These are phyloP conservation scores for Colletotrichum sp. DNA, from an alignment of 2,329 filamentous ascomycete genomes.

Conservation along the genomic window DNA sequence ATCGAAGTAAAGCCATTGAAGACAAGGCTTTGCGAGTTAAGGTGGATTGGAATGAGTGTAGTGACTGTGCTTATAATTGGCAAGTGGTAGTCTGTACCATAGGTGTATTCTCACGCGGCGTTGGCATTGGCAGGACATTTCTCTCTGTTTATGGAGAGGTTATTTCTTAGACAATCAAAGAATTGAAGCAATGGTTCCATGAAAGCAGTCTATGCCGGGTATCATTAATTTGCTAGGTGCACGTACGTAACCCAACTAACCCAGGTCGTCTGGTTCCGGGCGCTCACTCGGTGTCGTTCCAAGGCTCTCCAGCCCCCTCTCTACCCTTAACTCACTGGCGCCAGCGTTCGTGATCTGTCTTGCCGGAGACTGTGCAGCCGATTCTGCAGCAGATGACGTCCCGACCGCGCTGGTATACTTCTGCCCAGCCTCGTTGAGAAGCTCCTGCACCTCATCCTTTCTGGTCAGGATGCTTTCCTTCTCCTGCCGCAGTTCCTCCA, in stretches of 20 bases:
- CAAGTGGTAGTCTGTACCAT: conserved; percentile 29
- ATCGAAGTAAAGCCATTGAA: conserved; percentile 54
- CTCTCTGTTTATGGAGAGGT: conserved; percentile 23
- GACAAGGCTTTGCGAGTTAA: background rate
- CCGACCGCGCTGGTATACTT: conserved; percentile 54
- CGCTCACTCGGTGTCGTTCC: conserved; percentile 45
- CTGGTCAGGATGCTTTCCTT: conserved; percentile 69
- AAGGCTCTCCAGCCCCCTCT: conserved; percentile 51
- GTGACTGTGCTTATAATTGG: conserved; percentile 20
- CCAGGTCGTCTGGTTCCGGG: conserved; percentile 29
- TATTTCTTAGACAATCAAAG: conserved; percentile 23
- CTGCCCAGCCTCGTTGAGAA: conserved; percentile 81
- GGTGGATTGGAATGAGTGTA: conserved; percentile 1
- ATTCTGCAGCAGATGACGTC: background rate
- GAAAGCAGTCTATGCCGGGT: conserved; percentile 11
- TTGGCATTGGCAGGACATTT: conserved; percentile 27
- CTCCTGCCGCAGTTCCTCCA: conserved; percentile 71
- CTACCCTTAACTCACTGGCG: conserved; percentile 28
- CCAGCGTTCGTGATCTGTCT: conserved; percentile 16
- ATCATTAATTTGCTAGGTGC: conserved; percentile 17
- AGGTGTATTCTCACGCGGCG: conserved; percentile 29
- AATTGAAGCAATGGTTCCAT: conserved; percentile 13
- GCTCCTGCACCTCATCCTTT: conserved; percentile 78
- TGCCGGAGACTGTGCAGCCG: conserved; percentile 19
- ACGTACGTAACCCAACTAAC: conserved; percentile 19